Evolutionary conservation across 176 grass and related monocot species (phyloP).

Genomic region (Calamus simplicifolius): DNA sequence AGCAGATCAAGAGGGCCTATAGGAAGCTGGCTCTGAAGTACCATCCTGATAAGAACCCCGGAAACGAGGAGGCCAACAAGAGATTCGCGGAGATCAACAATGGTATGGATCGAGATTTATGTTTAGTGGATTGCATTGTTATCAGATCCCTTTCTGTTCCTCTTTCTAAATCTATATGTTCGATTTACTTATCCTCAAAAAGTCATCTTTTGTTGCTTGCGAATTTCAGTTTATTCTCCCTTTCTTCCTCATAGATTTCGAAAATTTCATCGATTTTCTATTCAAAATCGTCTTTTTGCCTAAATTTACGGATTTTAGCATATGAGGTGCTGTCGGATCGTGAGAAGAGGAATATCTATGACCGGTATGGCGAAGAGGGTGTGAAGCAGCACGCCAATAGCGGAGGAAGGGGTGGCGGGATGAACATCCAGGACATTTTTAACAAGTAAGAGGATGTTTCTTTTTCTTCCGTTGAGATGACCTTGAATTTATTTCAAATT

Average conservation of each 20-base stretch:
- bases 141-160: neutral
- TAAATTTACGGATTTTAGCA: slow-evolving; percentile 26
- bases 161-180: too few relatives aligned
- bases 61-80: slow-evolving; percentile 92
- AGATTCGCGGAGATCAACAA: slow-evolving; percentile 91
- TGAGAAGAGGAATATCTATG: slow-evolving; percentile 98
- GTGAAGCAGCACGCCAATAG: slow-evolving; percentile 78
- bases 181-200: neutral
- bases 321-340: slow-evolving; percentile 85
- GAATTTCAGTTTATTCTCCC: neutral
- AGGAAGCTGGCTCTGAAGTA: slow-evolving; percentile 97
- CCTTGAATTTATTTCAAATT: neutral
- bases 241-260: neutral
- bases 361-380: slow-evolving; percentile 87
- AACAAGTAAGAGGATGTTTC: slow-evolving; percentile 34
- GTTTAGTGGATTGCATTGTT: too few relatives aligned
- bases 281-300: too few relatives aligned
- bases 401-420: slow-evolving; percentile 52
- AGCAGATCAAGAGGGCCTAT: slow-evolving; percentile 97
- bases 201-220: neutral
- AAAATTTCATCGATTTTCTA: too few relatives aligned
- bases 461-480: too few relatives aligned
- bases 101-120: slow-evolving; percentile 22
- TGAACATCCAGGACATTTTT: slow-evolving; percentile 98
- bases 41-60: slow-evolving; percentile 92